Evolutionary conservation across 805 yeast genomes (phyloP), one percentile per base, ranked within the genome.

Genomic region (Cyberlindnera misumaiensis): DNA sequence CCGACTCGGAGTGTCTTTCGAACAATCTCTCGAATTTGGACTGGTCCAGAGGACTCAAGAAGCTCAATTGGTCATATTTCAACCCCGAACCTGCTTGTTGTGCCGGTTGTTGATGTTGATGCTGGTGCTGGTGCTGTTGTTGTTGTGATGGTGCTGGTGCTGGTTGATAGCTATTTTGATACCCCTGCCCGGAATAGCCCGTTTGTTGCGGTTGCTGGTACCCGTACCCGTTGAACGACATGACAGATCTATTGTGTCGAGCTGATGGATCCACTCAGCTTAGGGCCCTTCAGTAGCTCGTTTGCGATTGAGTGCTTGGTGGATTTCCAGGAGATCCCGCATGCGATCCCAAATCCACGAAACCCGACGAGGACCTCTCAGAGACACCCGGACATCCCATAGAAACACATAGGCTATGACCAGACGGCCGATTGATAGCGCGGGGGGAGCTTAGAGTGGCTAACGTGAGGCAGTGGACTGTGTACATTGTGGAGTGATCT

Each of bases 1-100:
- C 31, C 9, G 44, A 60, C 22, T 77, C 74, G 16, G 90, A 88
- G 10, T 86, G 80, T n/a, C 85, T 72, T 45, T 85, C 64, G 58
- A 90, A 90, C 46, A 90, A 68, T 48, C 77, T 77, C 58, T 85
- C 94, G 55, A 85, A 90, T 58, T 85, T 83, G 39, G 72, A 71
- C 64, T 90, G 97, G 58, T 90, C 97, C 28, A 76, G 75, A 16
- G 83, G 78, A 4, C 94, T 79, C 47, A 90, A 75, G 55, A 90
- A 90, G 11, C 95, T 80, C 39, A 89, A 68, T 47, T 95, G 74
- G 60, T 32, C 52, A 14, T 39, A 35, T n/a, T n/a, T n/a, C n/a
- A n/a, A n/a, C n/a, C n/a, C n/a, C 10, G 22, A 32, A 29, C 16
- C 25, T 11, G 38, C 24, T 14, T 5, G 22, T 28, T 20, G 34